Evolutionary conservation across 1,284 basidiomycete species (phyloP).

Genomic region (Volvariella surrecta): DNA sequence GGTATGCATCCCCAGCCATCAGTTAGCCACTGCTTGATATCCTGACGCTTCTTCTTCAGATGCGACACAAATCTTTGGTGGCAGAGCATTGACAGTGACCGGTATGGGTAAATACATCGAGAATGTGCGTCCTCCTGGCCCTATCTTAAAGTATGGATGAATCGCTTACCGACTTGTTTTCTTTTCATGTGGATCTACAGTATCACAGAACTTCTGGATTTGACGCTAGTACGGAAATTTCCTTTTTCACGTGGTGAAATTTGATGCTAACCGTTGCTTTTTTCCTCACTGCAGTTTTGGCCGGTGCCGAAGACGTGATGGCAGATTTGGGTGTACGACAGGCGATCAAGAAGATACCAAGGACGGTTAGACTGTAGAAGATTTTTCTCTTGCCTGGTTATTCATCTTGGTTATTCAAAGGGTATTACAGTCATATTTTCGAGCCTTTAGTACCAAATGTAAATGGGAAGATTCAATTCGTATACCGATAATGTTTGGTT

Average conservation of each 20-base stretch:
- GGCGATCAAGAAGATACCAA: slow-evolving; percentile 59
- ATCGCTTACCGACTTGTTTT: no score
- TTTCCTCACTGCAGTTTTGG: slow-evolving; percentile 35
- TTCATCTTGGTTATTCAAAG: not conserved
- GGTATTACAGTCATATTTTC: no score
- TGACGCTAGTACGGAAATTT: slow-evolving; percentile 39
- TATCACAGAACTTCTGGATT: slow-evolving; percentile 43
- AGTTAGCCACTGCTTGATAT: slow-evolving; percentile 2
- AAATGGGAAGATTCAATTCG: not conserved
- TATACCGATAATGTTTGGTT: not conserved
- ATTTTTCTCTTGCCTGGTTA: not conserved
- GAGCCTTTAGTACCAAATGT: not conserved
- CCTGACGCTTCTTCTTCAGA: slow-evolving; percentile 23
- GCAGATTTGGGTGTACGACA: slow-evolving; percentile 62
- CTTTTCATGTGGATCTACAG: slow-evolving; percentile 17
- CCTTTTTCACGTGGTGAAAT: not conserved
- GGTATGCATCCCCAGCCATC: slow-evolving; percentile 18
- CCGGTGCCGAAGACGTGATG: slow-evolving; percentile 58
- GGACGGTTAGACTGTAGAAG: slow-evolving; percentile 35
- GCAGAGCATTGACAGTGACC: slow-evolving; percentile 47
- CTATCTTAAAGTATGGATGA: not conserved
- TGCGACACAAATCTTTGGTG: slow-evolving; percentile 56
- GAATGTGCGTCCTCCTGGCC: slow-evolving; percentile 31
- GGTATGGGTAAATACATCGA: slow-evolving; percentile 64
- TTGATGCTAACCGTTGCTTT: slow-evolving; percentile 1